These are phyloP conservation scores for Penicillium freii DNA, from an alignment of 2,329 filamentous ascomycete genomes.

Conservation along the genomic window DNA sequence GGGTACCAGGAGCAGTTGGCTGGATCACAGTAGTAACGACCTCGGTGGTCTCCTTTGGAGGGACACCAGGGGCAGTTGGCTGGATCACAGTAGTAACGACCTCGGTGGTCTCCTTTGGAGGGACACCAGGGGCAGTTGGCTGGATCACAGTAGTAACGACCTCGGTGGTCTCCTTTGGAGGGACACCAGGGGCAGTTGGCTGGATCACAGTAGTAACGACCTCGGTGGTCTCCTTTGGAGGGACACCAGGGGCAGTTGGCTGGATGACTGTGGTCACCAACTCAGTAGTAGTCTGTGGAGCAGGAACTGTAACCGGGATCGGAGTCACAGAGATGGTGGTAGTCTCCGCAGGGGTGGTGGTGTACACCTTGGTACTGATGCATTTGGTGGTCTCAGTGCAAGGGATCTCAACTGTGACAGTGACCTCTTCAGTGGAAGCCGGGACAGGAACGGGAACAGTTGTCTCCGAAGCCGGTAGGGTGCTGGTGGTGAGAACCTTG, in stretches of 20 bases:
- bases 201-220: neutral
- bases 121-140: neutral
- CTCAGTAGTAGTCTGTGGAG: neutral
- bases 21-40: neutral
- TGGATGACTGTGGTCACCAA: neutral
- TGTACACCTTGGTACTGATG: neutral
- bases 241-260: neutral
- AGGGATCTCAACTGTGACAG: conserved; percentile 1
- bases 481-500: neutral
- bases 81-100: neutral
- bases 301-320: neutral
- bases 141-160: neutral
- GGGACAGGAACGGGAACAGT: neutral
- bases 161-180: neutral
- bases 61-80: neutral
- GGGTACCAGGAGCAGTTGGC: neutral
- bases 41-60: neutral
- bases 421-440: neutral
- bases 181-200: neutral
- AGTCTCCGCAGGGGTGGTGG: neutral
- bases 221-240: neutral
- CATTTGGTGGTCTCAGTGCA: conserved; percentile 7
- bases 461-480: neutral
- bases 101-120: neutral
- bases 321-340: conserved; percentile 2